Base-by-base conservation (phyloP, 2,329 filamentous ascomycete species). In the Cytospora chrysosperma region DNA sequence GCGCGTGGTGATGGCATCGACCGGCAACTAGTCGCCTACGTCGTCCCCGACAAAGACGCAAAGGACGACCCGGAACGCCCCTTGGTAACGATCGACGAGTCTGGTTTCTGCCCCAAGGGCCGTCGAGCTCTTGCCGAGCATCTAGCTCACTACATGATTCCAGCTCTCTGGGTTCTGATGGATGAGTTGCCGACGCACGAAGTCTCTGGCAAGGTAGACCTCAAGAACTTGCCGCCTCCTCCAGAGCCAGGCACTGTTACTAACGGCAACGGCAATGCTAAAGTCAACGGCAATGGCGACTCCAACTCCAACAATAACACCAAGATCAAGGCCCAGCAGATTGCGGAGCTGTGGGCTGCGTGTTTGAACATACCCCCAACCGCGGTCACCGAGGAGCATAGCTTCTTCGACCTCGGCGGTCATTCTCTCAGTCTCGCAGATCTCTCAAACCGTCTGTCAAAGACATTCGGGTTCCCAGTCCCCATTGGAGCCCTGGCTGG, bases 81-180 rank as follows among this genome's bases (percentile, higher is more conserved):
- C 17, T 75, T 78, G 4, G 79, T 91, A 3, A 83, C 88, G 54
- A 85, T 93, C 54, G 87, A 92, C 65, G 85, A 88, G 62, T 83
- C 86, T 30, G 90, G 89, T 6, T 88, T 90, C 74, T 92, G 90
- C 68, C 86, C 90, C 1, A 82, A 82, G 7, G 86, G 89, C 3
- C 83, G 91, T 54, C 84, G 86, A 61, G 82, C 83, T 19, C 80
- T 94, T 2, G 82, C 87, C 1, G 78, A 83, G 19, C 86, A 87
- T 67, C 81, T 94, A 32, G 91, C 91, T 1, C 89, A 91, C 66
- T 94, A 94, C 75, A 93, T 94, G 91, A 88, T 94, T 60, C 91
- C 91, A 0, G 82, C 88, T 0, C 75, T 93, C 3, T 94, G 91
- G 91, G 87, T 93, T 43, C 85, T 89, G 70, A 75, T 93, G 34